phyloP scores from a whole-genome alignment of 2,329 filamentous ascomycete genomes.

The Diaporthe australafricana region DNA sequence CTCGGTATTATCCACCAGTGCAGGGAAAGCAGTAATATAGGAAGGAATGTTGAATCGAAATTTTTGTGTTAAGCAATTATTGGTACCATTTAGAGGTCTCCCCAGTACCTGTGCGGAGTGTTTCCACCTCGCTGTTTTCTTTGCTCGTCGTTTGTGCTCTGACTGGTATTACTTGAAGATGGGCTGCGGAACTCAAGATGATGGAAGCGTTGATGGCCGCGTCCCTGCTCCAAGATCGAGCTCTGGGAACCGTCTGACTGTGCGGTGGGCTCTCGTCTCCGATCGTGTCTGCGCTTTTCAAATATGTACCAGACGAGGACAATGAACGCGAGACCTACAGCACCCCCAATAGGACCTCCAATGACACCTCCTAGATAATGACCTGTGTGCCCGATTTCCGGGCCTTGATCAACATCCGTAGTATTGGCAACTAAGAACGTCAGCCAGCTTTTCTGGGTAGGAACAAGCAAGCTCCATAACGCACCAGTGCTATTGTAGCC shows the following conservation, averaged over 20 bases:
- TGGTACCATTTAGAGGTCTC: background rate
- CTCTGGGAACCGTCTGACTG: background rate
- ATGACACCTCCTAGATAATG: constrained; percentile 6
- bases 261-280: background rate
- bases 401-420: constrained; percentile 2
- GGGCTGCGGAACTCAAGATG: background rate
- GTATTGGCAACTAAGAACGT: background rate
- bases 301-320: background rate
- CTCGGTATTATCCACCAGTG: background rate
- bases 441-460: background rate
- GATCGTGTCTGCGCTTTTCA: background rate
- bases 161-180: background rate
- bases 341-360: constrained; percentile 12
- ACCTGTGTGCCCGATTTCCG: constrained; percentile 17
- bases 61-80: too few species aligned
- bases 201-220: too few species aligned
- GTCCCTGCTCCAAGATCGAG: background rate
- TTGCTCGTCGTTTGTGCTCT: background rate
- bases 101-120: background rate
- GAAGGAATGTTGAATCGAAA: too few species aligned
- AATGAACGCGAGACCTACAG: constrained; percentile 9
- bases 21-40: background rate
- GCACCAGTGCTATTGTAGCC: constrained; percentile 14
- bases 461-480: background rate
- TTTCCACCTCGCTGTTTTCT: background rate